These are phyloP conservation scores for Trametes pubescens DNA, from an alignment of 1,284 basidiomycete genomes.

Conservation along the genomic window DNA sequence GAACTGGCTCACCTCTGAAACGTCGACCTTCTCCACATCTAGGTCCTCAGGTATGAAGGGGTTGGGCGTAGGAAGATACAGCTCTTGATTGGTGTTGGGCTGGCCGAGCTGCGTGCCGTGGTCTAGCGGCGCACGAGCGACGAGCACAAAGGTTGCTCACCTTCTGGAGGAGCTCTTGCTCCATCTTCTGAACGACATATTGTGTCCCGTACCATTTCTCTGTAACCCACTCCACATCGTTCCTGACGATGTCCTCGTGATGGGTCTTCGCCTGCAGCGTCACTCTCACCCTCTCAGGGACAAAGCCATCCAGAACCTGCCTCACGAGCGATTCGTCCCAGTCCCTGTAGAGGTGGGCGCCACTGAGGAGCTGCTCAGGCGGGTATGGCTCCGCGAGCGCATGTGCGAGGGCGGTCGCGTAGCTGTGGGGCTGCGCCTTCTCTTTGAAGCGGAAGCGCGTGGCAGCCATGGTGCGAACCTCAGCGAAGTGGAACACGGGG, in stretches of 20 bases:
- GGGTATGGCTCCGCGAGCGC: constrained; percentile 35
- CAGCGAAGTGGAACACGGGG: constrained; percentile 60
- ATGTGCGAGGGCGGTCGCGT: constrained; percentile 32
- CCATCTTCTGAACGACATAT: constrained; percentile 53
- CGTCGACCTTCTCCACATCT: constrained; percentile 59
- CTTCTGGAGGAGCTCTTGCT: constrained; percentile 51
- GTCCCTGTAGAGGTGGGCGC: constrained; percentile 27
- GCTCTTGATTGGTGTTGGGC: constrained; percentile 29
- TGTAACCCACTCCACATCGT: constrained; percentile 49
- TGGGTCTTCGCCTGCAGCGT: constrained; percentile 52
- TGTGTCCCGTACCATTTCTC: constrained; percentile 64
- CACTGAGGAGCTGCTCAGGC: constrained; percentile 35
- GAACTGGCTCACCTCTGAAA: constrained; percentile 41
- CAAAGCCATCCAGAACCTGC: constrained; percentile 28
- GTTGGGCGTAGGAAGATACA: constrained; percentile 49
- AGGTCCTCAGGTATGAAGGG: constrained; percentile 64
- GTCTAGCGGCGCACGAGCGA: not conserved
- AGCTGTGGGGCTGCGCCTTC: constrained; percentile 47
- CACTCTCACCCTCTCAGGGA: constrained; percentile 53
- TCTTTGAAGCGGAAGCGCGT: constrained; percentile 71
- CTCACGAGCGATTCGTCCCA: constrained; percentile 37
- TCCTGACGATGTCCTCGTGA: constrained; percentile 45
- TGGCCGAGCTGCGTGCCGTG: constrained; percentile 44
- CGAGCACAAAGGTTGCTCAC: constrained; percentile 36
- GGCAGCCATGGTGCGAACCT: constrained; percentile 62